phyloP scores from a whole-genome alignment of 1,284 basidiomycete genomes.

The Violaceomyces palustris region DNA sequence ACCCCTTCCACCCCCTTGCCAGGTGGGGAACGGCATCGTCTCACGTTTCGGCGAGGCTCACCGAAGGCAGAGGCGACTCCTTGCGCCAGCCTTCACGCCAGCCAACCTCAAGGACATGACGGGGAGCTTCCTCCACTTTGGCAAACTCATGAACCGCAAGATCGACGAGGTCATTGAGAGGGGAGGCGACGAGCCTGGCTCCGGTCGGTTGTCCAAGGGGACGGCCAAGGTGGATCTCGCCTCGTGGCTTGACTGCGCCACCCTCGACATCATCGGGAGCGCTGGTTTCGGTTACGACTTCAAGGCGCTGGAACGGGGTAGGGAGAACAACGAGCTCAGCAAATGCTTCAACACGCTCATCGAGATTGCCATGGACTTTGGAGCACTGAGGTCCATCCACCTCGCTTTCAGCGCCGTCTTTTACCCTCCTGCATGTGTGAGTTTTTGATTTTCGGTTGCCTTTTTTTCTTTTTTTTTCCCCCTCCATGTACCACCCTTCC shows the following conservation, averaged over 20 bases:
- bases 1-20: too few species aligned
- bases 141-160: constrained; percentile 26
- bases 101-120: constrained; percentile 24
- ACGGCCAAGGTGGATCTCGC: constrained; percentile 23
- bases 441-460: not conserved
- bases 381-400: constrained; percentile 14
- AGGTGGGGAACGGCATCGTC: constrained; percentile 26
- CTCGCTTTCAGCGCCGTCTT: constrained; percentile 13
- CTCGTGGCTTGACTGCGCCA: constrained; percentile 34
- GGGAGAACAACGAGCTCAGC: constrained; percentile 15
- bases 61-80: constrained; percentile 28
- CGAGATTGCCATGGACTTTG: constrained; percentile 25
- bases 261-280: constrained; percentile 48
- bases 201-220: constrained; percentile 1
- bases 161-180: constrained; percentile 4
- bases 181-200: not conserved
- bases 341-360: constrained; percentile 20
- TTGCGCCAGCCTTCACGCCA: constrained; percentile 36
- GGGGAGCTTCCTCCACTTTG: constrained; percentile 25
- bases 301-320: constrained; percentile 26
- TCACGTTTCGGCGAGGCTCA: constrained; percentile 21
- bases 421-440: constrained; percentile 5
- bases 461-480: too few species aligned
- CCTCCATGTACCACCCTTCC: too few species aligned
- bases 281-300: constrained; percentile 45